Evolutionary conservation across 345 rosid genomes (phyloP), one percentile per base, ranked within the genome.

Genomic region (Eucalyptus virginea): DNA sequence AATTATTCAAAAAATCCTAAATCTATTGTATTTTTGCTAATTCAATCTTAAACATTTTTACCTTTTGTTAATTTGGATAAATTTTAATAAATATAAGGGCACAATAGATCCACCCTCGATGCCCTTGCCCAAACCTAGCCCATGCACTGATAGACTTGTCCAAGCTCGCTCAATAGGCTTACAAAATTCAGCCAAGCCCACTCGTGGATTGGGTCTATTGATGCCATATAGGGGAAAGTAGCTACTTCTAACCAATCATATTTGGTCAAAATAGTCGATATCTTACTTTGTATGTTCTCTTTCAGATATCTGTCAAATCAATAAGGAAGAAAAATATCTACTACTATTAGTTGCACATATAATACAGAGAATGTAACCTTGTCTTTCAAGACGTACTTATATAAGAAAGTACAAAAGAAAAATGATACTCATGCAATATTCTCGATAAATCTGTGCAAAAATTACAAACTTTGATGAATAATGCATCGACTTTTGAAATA

Each of bases 71-170:
- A 56, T 56, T 52, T 52, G 24, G 58, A 52, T 52, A 52, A 52
- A 24, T 5, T 60, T 65, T 65, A 4, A 67, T 67, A 32, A 16
- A 32, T 67, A 17, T 69, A 32, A 69, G 42, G 42, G 23, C 12
- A 9, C 0, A 32, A 32, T 9, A 17, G 24, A 37, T 37, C 40
- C 4, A 10, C 2, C 42, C 42, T 32, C 23, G 15, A 15, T 17
- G 77, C 77, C 21, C 0, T 65, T 17, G 24, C 80, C 80, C 5
- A 65, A 7, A 32, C 72, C 37, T 30, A 1, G 10, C 72, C 77
- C 21, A 8, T 1, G 11, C 21, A 17, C 0, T 32, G 3, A 69
- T 0, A 0, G 23, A 34, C 42, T 19, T 32, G 23, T 32, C 42
- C 40, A 69, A 17, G 80, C 80, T 9, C 21, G 23, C 4, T 18